Percentiles rank a stretch among this genome's conserved stretches.
phyloP scores from a whole-genome alignment of 2,329 filamentous ascomycete species.

The Cadophora luteo-olivacea region DNA sequence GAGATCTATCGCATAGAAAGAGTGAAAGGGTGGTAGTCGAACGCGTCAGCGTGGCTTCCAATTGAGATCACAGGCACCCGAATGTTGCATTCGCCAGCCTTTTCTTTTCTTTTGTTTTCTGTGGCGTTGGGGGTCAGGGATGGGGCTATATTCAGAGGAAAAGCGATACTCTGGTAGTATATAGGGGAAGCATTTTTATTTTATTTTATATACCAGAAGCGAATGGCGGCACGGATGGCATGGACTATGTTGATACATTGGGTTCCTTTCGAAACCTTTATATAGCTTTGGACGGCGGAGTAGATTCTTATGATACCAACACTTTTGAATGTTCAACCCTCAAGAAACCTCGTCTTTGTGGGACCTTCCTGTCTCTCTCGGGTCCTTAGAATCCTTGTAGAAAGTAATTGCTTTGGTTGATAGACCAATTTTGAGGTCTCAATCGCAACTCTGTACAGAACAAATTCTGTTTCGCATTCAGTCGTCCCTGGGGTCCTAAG shows the following conservation, averaged over 20 bases:
- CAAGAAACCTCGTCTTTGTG: not conserved
- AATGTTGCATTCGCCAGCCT: not conserved
- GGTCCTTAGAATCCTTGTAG: too few relatives aligned
- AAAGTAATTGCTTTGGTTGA: too few relatives aligned
- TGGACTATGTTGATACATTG: not conserved
- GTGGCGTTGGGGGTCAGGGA: not conserved
- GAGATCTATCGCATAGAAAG: constrained; percentile 50
- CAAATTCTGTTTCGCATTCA: too few relatives aligned
- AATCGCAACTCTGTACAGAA: too few relatives aligned
- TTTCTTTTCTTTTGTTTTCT: not conserved
- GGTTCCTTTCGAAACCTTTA: not conserved
- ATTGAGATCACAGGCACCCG: not conserved
- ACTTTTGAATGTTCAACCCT: not conserved
- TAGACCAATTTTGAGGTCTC: too few relatives aligned
- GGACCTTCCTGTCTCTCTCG: too few relatives aligned
- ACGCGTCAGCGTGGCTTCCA: constrained; percentile 37
- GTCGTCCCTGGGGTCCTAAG: too few relatives aligned
- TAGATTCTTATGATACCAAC: constrained; percentile 9
- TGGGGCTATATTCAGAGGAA: not conserved
- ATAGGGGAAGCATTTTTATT: constrained; percentile 7
- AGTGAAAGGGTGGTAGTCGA: constrained; percentile 63
- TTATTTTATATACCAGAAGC: constrained; percentile 5
- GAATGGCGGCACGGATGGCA: not conserved
- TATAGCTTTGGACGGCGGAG: not conserved
- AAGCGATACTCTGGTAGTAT: constrained; percentile 30